A percentile compares a stretch with the other conserved stretches of the same genome.
Conservation (phyloP, 176 grass and related monocot genomes). For the Puya raimondii region DNA sequence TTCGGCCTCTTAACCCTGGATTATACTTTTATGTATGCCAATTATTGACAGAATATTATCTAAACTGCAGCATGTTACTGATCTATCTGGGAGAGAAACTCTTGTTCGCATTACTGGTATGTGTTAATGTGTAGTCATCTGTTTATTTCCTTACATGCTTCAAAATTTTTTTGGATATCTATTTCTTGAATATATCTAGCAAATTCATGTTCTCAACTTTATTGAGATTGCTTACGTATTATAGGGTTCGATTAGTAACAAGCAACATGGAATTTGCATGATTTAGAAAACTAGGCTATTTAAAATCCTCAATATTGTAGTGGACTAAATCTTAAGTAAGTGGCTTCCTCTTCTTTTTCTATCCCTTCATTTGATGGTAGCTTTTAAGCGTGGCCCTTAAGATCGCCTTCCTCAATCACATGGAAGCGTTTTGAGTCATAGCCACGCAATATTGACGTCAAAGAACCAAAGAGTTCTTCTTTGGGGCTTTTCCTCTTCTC, state of each 20-base stretch:
- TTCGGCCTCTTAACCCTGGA: background rate
- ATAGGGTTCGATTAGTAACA: too few species aligned
- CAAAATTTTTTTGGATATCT: background rate
- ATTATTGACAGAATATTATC: background rate
- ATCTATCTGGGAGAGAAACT: slow-evolving; percentile 74
- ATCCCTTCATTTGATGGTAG: too few species aligned
- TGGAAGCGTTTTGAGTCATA: slow-evolving; percentile 92
- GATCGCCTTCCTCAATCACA: slow-evolving; percentile 55
- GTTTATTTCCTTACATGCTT: background rate
- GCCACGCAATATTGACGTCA: slow-evolving; percentile 46
- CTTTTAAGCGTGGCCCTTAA: slow-evolving; percentile 53
- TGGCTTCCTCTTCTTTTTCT: too few species aligned
- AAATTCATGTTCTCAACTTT: background rate
- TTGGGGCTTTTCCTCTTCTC: slow-evolving; percentile 37
- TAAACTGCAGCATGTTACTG: slow-evolving; percentile 57
- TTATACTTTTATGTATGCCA: background rate
- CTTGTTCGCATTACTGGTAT: slow-evolving; percentile 76
- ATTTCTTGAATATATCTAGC: background rate
- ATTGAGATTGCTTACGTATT: background rate
- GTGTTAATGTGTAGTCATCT: background rate
- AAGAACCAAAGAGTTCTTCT: slow-evolving; percentile 52
- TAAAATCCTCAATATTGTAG: too few species aligned
- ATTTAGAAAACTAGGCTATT: too few species aligned
- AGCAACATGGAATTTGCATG: too few species aligned
- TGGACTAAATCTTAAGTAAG: too few species aligned